Conservation (phyloP, 2,329 filamentous ascomycete genomes). For the Penicillium concentricum region DNA sequence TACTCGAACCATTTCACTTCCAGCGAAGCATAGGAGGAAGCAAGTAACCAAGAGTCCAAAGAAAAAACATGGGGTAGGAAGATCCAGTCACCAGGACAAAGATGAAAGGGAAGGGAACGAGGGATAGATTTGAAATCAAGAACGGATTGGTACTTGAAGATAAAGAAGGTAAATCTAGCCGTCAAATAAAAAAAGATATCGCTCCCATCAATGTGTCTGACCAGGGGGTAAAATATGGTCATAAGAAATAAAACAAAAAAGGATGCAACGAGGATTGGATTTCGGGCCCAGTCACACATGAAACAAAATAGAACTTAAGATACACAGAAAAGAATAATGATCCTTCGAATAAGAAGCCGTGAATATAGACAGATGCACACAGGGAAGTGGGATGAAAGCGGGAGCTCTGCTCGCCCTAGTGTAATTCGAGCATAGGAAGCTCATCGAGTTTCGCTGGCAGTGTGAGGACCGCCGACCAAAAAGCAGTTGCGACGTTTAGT, state of each 20-base stretch:
- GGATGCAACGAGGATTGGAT: constrained; percentile 27
- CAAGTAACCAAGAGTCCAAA: neutral
- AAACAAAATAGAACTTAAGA: constrained; percentile 34
- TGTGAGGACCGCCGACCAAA: constrained; percentile 7
- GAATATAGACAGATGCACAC: constrained; percentile 27
- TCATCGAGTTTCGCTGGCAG: constrained; percentile 15
- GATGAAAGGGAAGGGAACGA: constrained; percentile 3
- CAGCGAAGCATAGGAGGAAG: neutral
- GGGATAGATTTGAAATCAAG: constrained; percentile 6
- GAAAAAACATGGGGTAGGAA: neutral
- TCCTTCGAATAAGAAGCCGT: constrained; percentile 31
- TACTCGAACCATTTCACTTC: neutral
- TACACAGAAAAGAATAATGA: constrained; percentile 36
- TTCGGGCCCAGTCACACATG: constrained; percentile 28
- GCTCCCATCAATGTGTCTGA: constrained; percentile 7
- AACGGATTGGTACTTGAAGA: constrained; percentile 7
- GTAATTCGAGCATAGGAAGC: constrained; percentile 1
- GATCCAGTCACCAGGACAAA: neutral
- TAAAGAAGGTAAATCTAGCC: constrained; percentile 8
- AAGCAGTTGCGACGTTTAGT: constrained; percentile 11
- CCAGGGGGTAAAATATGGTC: constrained; percentile 6
- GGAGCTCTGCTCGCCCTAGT: constrained; percentile 1
- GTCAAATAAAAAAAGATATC: constrained; percentile 7
- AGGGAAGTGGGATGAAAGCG: constrained; percentile 11
- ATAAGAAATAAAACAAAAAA: constrained; percentile 15